Base-by-base conservation (phyloP, 2,329 filamentous ascomycete genomes). In the Leptosphaerulina australis region DNA sequence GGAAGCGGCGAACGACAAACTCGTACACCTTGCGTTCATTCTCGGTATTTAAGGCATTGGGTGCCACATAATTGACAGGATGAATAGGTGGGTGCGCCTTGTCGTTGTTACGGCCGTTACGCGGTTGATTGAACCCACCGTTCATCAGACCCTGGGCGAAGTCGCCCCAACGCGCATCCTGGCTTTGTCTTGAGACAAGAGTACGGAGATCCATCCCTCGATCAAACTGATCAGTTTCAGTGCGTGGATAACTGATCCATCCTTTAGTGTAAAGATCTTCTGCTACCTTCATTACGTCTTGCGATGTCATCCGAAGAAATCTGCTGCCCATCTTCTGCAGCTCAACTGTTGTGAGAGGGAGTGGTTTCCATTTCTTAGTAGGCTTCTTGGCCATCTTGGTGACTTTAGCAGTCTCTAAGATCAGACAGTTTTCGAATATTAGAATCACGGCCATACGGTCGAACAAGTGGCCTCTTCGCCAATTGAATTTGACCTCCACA, bases 81-180 rank as follows among this genome's bases (percentile, higher is more conserved):
- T 99, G 94, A 52, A 99, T 99, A 0, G 94, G 94, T 20, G 94
- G 94, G 74, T 99, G 94, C 0, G 94, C 94, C 73, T 96, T 94
- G 73, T 99, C 94, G 71, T 99, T 96, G 70, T 97, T 85, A 44
- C 85, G 83, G 3, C 94, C 94, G 59, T 87, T 83, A 31, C 93
- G 85, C 14, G 94, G 94, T 59, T 88, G 87, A 36, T 84, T 83
- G 70, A 96, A 97, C 7, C 79, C 87, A 3, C 91, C 91, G 55
- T 88, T 80, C 22, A 89, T 76, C 8, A 97, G 80, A 14, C 76
- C 80, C 69, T 88, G 88, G 3, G 93, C 91, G 71, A 92, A 96
- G 15, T 76, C 69, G 0, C 91, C 91, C 94, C 93, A 99, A 55
- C 80, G 76, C 31, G 77, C 76, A 66, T 91, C 90, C 50, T 86